Evolutionary conservation across 1,139 yeast genomes (phyloP).

Genomic region (Candida glucosophila): DNA sequence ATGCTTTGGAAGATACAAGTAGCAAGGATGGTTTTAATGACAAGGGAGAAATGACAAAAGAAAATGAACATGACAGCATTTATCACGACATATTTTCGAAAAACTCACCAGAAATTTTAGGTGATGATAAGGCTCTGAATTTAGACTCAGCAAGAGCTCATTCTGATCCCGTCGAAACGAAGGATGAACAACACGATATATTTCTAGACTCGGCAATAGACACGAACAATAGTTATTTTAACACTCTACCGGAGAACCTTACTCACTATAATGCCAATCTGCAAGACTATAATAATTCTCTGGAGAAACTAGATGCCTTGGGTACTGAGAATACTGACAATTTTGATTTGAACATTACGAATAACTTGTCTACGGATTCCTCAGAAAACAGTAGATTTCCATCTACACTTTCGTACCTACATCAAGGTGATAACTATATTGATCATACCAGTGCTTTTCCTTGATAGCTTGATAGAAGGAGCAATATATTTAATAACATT

Average conservation of each 20-base stretch:
- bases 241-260: constrained; percentile 1
- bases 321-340: constrained; percentile 1
- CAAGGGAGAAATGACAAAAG: no score
- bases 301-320: constrained; percentile 1
- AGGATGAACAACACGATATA: no score
- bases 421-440: constrained; percentile 18
- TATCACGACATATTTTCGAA: no score
- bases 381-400: constrained; percentile 5
- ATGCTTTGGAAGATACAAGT: constrained; percentile 4
- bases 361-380: constrained; percentile 3
- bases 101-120: no score
- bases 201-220: constrained; percentile 2
- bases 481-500: no score
- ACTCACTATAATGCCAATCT: constrained; percentile 1
- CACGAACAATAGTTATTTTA: no score
- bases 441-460: constrained; percentile 17
- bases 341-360: not conserved
- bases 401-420: constrained; percentile 6
- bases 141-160: no score
- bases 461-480: no score
- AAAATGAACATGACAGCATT: no score
- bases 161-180: no score
- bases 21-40: no score
- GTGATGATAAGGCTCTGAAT: no score
- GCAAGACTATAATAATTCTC: not conserved